Percentiles rank a stretch among this genome's conserved stretches.
phyloP scores from a whole-genome alignment of 192 early-diverging fungal species.

The Dispira simplex region DNA sequence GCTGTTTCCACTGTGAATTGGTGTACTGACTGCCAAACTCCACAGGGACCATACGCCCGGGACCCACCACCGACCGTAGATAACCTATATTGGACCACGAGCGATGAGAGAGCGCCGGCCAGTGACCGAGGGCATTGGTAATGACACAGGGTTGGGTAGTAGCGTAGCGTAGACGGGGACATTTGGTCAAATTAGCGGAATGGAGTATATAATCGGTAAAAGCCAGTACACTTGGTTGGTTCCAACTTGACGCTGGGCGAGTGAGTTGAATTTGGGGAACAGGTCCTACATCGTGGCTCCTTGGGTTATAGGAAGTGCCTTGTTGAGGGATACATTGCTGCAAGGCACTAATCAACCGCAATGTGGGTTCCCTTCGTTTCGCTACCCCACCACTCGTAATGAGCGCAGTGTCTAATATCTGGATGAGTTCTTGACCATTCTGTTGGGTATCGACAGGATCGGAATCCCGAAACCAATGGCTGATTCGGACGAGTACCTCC shows the following conservation, averaged over 20 bases:
- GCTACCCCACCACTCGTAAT: background rate
- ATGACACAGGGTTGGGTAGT: constrained; percentile 19
- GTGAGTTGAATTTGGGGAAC: background rate
- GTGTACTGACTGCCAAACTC: constrained; percentile 72
- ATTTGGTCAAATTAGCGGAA: background rate
- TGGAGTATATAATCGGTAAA: background rate
- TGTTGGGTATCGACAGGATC: no score
- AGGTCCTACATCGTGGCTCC: background rate
- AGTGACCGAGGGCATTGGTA: constrained; percentile 33
- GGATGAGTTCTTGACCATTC: no score
- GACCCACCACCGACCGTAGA: constrained; percentile 35
- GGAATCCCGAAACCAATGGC: no score
- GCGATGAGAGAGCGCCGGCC: constrained; percentile 43
- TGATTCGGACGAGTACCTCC: no score
- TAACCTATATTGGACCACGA: constrained; percentile 48
- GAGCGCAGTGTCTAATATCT: constrained; percentile 9
- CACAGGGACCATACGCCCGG: constrained; percentile 60
- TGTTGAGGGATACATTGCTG: background rate
- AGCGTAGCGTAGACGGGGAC: background rate
- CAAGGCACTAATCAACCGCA: background rate
- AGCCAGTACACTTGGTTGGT: background rate
- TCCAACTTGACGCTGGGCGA: background rate
- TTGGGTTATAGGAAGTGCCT: background rate
- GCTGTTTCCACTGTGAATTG: constrained; percentile 56
- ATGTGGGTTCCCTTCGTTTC: no score